Evolutionary conservation across 192 early-diverging fungal species (phyloP).

Genomic region (Coemansia sp.): DNA sequence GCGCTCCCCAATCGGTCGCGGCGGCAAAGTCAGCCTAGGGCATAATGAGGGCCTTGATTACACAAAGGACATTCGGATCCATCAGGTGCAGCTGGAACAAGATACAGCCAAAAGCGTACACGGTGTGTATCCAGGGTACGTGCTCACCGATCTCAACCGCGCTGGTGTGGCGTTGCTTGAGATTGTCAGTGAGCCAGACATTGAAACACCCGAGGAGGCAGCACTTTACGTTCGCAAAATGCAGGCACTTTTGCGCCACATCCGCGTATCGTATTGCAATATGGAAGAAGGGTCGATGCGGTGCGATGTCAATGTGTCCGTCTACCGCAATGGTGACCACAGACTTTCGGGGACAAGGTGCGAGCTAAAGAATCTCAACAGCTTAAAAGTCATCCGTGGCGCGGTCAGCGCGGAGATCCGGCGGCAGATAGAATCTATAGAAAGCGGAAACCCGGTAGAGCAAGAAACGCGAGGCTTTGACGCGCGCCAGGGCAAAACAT

Average conservation of each 20-base stretch:
- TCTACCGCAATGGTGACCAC: conserved; percentile 55
- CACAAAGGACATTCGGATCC: conserved; percentile 61
- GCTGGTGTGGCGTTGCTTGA: conserved; percentile 87
- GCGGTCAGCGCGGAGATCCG: conserved; percentile 81
- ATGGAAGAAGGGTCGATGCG: conserved; percentile 92
- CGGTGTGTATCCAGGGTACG: conserved; percentile 60
- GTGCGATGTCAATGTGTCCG: conserved; percentile 94
- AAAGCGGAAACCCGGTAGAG: conserved; percentile 55
- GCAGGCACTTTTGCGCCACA: conserved; percentile 69
- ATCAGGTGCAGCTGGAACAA: conserved; percentile 91
- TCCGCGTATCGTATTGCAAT: conserved; percentile 72
- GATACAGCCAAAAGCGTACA: conserved; percentile 88
- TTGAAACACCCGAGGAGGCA: conserved; percentile 76
- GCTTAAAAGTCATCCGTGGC: conserved; percentile 66
- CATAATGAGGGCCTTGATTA: conserved; percentile 64
- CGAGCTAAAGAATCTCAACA: conserved; percentile 84
- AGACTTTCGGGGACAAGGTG: conserved; percentile 66
- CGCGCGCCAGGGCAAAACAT: conserved; percentile 63
- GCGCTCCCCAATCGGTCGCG: conserved; percentile 74
- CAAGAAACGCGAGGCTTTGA: conserved; percentile 88
- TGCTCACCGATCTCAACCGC: conserved; percentile 81
- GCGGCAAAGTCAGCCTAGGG: conserved; percentile 65
- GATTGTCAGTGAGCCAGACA: conserved; percentile 89
- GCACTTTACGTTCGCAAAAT: conserved; percentile 77
- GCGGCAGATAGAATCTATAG: conserved; percentile 69